Evolutionary conservation across 768 basidiomycete genomes (phyloP).

Genomic region (Cystoderma amianthinum): DNA sequence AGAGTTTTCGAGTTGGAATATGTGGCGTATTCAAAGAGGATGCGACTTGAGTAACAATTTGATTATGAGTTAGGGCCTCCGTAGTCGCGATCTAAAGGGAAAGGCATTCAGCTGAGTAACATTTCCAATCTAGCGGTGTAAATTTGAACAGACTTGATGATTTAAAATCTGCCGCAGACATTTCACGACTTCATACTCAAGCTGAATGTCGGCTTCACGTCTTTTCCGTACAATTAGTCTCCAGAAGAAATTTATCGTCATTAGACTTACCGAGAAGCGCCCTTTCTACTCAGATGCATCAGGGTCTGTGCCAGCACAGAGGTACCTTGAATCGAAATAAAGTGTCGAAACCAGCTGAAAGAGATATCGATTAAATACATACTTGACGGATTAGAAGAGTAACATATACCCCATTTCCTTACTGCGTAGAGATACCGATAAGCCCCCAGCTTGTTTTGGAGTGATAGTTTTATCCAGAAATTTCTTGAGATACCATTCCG

Average conservation of each 20-base stretch:
- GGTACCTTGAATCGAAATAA: slow-evolving; percentile 72
- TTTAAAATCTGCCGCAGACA: slow-evolving; percentile 83
- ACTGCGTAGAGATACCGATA: slow-evolving; percentile 74
- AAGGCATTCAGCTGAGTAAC: slow-evolving; percentile 10
- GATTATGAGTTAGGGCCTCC: slow-evolving; percentile 68
- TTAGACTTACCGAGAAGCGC: slow-evolving; percentile 44
- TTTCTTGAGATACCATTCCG: slow-evolving; percentile 91
- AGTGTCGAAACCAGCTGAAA: slow-evolving; percentile 72
- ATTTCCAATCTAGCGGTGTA: too few relatives aligned
- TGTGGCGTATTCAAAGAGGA: slow-evolving; percentile 79
- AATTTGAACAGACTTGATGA: slow-evolving; percentile 28
- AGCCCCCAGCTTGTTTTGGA: slow-evolving; percentile 67
- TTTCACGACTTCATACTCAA: slow-evolving; percentile 88
- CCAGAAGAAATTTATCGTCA: too few relatives aligned
- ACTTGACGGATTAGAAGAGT: not conserved
- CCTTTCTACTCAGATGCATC: slow-evolving; percentile 68
- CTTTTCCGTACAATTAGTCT: too few relatives aligned
- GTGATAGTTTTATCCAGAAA: slow-evolving; percentile 86
- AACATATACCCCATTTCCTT: slow-evolving; percentile 68
- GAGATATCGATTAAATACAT: slow-evolving; percentile 12
- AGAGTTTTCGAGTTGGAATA: slow-evolving; percentile 68
- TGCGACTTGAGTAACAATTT: slow-evolving; percentile 73
- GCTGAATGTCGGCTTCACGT: slow-evolving; percentile 52
- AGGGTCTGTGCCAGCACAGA: slow-evolving; percentile 79
- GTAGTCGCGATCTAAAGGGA: slow-evolving; percentile 49